Evolutionary conservation across 2,329 filamentous ascomycete species (phyloP).

Genomic region (Pseudogymnoascus pannorum): DNA sequence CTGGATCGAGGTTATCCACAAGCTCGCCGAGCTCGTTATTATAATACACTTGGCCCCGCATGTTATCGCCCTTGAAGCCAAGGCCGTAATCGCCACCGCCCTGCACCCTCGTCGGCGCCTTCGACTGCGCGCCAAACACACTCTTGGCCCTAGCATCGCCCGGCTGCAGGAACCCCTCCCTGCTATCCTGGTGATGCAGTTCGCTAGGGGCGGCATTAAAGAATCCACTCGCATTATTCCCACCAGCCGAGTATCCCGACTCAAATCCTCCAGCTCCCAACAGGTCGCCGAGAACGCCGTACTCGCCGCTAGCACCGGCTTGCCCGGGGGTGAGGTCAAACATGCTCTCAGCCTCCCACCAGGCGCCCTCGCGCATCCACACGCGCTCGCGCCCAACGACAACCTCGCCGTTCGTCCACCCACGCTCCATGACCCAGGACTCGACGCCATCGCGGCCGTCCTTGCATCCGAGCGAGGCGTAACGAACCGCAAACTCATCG

Average conservation of each 20-base stretch:
- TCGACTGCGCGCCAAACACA: slow-evolving; percentile 49
- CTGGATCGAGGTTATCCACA: slow-evolving; percentile 64
- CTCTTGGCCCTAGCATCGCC: slow-evolving; percentile 37
- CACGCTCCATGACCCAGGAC: slow-evolving; percentile 86
- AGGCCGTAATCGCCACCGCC: slow-evolving; percentile 79
- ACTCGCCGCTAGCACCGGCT: slow-evolving; percentile 22
- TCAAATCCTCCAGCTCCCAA: slow-evolving; percentile 57
- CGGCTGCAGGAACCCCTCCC: slow-evolving; percentile 57
- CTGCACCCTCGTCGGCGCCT: slow-evolving; percentile 51
- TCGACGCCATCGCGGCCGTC: slow-evolving; percentile 90
- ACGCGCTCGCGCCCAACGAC: slow-evolving; percentile 84
- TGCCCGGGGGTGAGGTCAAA: slow-evolving; percentile 64
- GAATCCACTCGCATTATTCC: slow-evolving; percentile 53
- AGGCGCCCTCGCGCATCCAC: slow-evolving; percentile 89
- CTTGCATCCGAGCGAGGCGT: slow-evolving; percentile 73
- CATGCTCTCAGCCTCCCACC: slow-evolving; percentile 98
- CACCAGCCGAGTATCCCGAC: slow-evolving; percentile 57
- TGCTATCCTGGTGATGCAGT: slow-evolving; percentile 57
- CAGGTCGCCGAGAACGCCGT: slow-evolving; percentile 39
- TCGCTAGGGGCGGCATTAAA: slow-evolving; percentile 56
- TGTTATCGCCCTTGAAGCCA: slow-evolving; percentile 75
- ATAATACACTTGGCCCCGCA: slow-evolving; percentile 68
- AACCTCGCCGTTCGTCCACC: slow-evolving; percentile 97
- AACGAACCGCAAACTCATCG: slow-evolving; percentile 83
- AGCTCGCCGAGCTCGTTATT: slow-evolving; percentile 59